Percentiles rank a stretch among this genome's conserved stretches.
phyloP scores from a whole-genome alignment of 768 basidiomycete genomes.

The Termitomyces sp. region DNA sequence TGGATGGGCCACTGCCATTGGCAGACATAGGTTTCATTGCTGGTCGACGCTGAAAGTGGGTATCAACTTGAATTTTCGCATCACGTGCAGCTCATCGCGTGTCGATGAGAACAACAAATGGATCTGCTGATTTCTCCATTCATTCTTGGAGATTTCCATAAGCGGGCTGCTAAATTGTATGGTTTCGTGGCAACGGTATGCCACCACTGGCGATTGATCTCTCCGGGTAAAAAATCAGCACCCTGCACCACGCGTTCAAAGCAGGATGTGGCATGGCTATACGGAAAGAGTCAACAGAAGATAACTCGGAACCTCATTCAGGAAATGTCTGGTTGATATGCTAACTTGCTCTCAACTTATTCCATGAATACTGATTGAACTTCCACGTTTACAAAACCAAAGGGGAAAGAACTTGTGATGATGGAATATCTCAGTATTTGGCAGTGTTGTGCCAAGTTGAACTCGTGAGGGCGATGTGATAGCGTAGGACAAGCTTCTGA shows the following conservation, averaged over 20 bases:
- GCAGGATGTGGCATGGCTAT: neutral
- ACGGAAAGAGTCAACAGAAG: neutral
- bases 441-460: conserved; percentile 18
- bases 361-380: neutral
- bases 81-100: conserved; percentile 13
- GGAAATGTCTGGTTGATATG: neutral
- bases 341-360: neutral
- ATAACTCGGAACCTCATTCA: neutral
- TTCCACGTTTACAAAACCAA: no score
- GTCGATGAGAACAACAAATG: neutral
- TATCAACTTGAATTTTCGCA: neutral
- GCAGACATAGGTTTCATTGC: conserved; percentile 4
- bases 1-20: conserved; percentile 13
- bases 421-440: conserved; percentile 11
- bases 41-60: neutral
- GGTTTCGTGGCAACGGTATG: neutral
- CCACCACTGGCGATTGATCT: neutral
- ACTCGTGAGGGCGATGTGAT: conserved; percentile 1
- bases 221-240: neutral
- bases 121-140: neutral
- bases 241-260: neutral
- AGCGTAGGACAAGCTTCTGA: neutral
- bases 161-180: neutral
- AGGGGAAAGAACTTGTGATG: neutral
- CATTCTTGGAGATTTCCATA: neutral